phyloP scores from a whole-genome alignment of 192 early-diverging fungal species.

The Rhizoclosmatium globosum region DNA sequence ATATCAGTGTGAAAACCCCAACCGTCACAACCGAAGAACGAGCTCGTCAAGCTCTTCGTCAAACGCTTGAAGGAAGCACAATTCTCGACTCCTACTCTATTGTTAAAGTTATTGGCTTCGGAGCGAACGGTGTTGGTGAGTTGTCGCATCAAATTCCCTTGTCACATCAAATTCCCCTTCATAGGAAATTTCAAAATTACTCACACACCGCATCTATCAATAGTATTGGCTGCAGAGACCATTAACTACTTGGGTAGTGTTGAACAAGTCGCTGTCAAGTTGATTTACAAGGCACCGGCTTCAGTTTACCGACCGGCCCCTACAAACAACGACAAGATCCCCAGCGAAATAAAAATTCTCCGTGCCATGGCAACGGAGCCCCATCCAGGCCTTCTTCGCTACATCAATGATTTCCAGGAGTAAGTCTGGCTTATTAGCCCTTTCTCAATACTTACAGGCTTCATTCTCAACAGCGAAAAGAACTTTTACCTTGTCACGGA shows the following conservation, averaged over 20 bases:
- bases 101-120: constrained; percentile 19
- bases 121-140: constrained; percentile 32
- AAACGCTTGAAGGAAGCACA: neutral
- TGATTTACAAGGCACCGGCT: constrained; percentile 4
- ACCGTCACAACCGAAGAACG: constrained; percentile 3
- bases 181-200: neutral
- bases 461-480: no score
- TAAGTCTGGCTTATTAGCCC: no score
- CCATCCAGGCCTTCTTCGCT: constrained; percentile 20
- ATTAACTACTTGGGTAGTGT: neutral
- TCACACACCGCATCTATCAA: neutral
- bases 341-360: constrained; percentile 16
- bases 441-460: no score
- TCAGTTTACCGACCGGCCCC: neutral
- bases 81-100: constrained; percentile 7
- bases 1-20: neutral
- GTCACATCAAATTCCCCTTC: neutral
- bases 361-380: constrained; percentile 16
- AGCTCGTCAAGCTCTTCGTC: constrained; percentile 1
- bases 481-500: constrained; percentile 21
- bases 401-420: constrained; percentile 23
- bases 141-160: neutral
- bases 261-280: constrained; percentile 18
- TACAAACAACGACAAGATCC: neutral
- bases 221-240: constrained; percentile 22